Conservation (phyloP, 179 eudicot species). For the Camellia oleifera region DNA sequence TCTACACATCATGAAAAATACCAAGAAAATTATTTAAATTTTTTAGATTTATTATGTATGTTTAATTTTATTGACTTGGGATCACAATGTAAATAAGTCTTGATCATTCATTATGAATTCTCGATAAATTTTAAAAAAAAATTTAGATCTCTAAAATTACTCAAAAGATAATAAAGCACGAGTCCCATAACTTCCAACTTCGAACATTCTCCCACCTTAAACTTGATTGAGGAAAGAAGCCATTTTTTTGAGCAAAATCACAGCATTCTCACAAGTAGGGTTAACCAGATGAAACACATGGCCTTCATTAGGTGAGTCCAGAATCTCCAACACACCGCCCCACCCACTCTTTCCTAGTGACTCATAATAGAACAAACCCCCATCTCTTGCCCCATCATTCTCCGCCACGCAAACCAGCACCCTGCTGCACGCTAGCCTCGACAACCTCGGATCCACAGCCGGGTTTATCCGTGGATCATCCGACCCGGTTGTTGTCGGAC, state of each 20-base stretch:
- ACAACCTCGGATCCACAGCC: constrained; percentile 11
- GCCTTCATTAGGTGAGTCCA: constrained; percentile 33
- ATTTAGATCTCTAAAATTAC: too few species aligned
- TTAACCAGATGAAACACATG: constrained; percentile 21
- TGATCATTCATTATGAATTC: too few species aligned
- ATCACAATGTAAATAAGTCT: too few species aligned
- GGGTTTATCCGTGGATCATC: constrained; percentile 12
- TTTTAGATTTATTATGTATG: too few species aligned
- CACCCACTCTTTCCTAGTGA: constrained; percentile 20
- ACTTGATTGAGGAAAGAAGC: constrained; percentile 26
- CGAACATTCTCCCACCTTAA: too few species aligned
- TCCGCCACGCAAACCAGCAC: constrained; percentile 31
- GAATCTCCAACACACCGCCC: constrained; percentile 30
- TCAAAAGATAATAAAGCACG: too few species aligned
- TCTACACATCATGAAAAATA: too few species aligned
- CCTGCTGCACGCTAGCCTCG: constrained; percentile 21
- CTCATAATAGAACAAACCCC: constrained; percentile 37
- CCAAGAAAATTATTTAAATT: too few species aligned
- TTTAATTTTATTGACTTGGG: too few species aligned
- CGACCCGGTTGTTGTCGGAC: constrained; percentile 5
- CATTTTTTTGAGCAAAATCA: constrained; percentile 21
- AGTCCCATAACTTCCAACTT: too few species aligned
- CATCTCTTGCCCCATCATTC: constrained; percentile 17
- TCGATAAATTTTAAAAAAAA: too few species aligned
- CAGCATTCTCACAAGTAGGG: constrained; percentile 27